phyloP scores from a whole-genome alignment of 768 basidiomycete species.

The Russula virescens region DNA sequence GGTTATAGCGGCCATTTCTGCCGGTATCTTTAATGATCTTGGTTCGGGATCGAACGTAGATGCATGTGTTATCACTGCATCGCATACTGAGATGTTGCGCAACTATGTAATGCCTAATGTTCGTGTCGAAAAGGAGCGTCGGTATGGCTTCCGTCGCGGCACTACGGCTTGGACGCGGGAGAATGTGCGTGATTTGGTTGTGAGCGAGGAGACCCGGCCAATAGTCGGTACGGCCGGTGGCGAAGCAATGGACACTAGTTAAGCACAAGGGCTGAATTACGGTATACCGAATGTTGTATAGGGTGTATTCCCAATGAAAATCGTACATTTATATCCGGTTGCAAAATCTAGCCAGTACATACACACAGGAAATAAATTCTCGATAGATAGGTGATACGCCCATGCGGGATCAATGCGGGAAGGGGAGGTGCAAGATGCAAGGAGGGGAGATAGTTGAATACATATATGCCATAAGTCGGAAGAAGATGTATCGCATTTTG shows the following conservation, averaged over 20 bases:
- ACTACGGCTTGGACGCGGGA: constrained; percentile 90
- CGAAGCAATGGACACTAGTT: constrained; percentile 83
- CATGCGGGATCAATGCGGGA: background rate
- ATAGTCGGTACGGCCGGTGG: constrained; percentile 34
- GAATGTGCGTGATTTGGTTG: constrained; percentile 62
- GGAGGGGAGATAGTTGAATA: background rate
- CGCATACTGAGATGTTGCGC: constrained; percentile 84
- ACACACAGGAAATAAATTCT: constrained; percentile 8
- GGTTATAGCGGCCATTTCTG: constrained; percentile 81
- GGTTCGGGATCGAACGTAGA: constrained; percentile 99
- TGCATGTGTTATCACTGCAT: constrained; percentile 88
- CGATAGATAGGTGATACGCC: constrained; percentile 1
- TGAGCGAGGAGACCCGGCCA: constrained; percentile 60
- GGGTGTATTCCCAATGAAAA: constrained; percentile 6
- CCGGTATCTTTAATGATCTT: constrained; percentile 99
- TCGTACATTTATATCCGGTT: constrained; percentile 4
- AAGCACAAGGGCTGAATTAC: constrained; percentile 20
- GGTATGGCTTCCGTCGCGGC: constrained; percentile 66
- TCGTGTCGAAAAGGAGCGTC: constrained; percentile 70
- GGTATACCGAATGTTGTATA: background rate
- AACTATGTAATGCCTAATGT: constrained; percentile 92
- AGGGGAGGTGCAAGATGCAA: background rate
- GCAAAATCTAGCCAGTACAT: constrained; percentile 16
- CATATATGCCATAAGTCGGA: background rate
- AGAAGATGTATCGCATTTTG: background rate